A percentile compares a stretch with the other conserved stretches of the same genome.
These are phyloP conservation scores for Metrosideros polymorpha DNA, from an alignment of 441 rosid genomes.

Conservation along the genomic window DNA sequence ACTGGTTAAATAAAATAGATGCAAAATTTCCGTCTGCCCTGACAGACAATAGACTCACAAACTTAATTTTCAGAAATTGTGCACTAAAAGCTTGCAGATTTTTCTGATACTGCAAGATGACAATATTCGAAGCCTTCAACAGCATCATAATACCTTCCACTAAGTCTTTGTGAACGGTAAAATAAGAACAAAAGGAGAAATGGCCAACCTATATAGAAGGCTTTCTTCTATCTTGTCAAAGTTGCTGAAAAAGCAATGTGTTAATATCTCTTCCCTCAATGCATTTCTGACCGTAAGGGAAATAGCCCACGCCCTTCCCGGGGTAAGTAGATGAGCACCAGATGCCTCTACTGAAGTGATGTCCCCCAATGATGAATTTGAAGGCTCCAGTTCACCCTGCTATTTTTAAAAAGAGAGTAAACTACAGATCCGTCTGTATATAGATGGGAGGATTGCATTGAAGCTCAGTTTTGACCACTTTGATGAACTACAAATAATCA, in stretches of 20 bases:
- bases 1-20: background rate
- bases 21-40: background rate
- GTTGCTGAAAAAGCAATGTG: constrained; percentile 28
- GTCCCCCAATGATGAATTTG: constrained; percentile 30
- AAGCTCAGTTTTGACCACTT: background rate
- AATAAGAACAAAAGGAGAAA: background rate
- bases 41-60: background rate
- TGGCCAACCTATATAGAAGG: constrained; percentile 66
- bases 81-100: background rate
- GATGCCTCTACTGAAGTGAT: constrained; percentile 18
- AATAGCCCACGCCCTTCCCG: constrained; percentile 85
- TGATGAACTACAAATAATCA: background rate
- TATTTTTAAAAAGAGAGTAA: constrained; percentile 4
- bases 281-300: constrained; percentile 48
- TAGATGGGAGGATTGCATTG: background rate
- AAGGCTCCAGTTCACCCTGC: constrained; percentile 46
- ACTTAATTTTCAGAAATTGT: background rate
- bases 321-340: constrained; percentile 36
- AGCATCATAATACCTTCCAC: background rate
- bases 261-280: constrained; percentile 45
- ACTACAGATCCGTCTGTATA: background rate
- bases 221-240: constrained; percentile 26
- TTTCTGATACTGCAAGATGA: background rate
- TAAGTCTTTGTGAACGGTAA: background rate
- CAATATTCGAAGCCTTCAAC: background rate